Conservation (phyloP, 139 green algal genomes). For the Coccomyxa sp. region DNA sequence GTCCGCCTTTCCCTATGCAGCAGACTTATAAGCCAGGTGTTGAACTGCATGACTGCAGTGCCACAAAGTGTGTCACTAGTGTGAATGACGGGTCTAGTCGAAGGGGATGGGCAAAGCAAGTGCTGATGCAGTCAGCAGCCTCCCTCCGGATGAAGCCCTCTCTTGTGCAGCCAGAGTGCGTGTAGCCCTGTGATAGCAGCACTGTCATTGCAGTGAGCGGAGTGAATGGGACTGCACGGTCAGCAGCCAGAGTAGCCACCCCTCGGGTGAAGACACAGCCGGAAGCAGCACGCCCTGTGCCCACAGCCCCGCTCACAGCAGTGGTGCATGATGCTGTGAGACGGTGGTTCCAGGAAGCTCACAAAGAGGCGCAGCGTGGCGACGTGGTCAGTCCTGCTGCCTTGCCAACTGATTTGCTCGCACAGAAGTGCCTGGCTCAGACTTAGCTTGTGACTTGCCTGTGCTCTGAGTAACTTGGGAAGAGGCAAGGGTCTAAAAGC, state of each 20-base stretch:
- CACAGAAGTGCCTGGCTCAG: background rate
- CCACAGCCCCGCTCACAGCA: slow-evolving; percentile 30
- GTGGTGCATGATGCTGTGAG: slow-evolving; percentile 66
- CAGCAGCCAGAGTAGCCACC: background rate
- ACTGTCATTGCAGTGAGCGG: no score
- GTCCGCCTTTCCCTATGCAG: no score
- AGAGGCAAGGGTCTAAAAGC: background rate
- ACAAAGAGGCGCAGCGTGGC: slow-evolving; percentile 54
- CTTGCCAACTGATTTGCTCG: background rate
- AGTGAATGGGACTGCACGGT: background rate
- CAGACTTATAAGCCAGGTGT: no score
- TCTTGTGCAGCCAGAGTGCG: no score
- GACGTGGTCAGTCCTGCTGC: slow-evolving; percentile 35
- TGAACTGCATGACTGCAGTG: no score
- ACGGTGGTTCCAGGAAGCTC: slow-evolving; percentile 72
- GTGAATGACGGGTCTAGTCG: no score
- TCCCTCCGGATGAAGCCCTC: no score
- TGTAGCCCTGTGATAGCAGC: no score
- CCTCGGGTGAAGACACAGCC: background rate
- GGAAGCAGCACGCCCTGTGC: background rate
- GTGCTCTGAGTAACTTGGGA: background rate
- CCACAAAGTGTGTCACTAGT: no score
- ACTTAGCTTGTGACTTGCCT: background rate
- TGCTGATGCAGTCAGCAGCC: no score
- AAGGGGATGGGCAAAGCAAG: no score